Base-by-base conservation (phyloP, 257 asterid genomes). In the Primulina huaijiensis region DNA sequence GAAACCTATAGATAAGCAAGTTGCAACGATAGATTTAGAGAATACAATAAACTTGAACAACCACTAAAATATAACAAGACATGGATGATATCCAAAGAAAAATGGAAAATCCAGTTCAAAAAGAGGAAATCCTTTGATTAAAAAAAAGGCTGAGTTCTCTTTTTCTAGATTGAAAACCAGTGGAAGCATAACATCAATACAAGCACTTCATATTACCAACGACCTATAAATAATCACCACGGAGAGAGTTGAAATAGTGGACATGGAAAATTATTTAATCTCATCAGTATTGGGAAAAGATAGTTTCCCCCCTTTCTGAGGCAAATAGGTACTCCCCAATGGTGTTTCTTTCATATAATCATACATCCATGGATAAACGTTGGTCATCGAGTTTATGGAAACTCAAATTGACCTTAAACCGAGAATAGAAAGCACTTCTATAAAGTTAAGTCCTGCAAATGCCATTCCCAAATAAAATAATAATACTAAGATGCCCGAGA, bases 1-100 rank as follows among this genome's bases (percentile, higher is more conserved):
- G 89, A 84, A 64, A 93, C 90, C 99, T 93, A 82, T 50, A 68
- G 52, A 70, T 74, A 21, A 74, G 60, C n/a, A 62, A 21, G 40
- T 53, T 20, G 21, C 58, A 14, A 66, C 23, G 21, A 29, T 31
- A 59, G 21, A 16, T 43, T 12, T 11, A 43, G n/a, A 12, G 55
- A 50, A 50, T 20, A 16, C 21, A 50, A 50, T 20, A 16, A 50
- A 16, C 4, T 50, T n/a, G 40, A 60, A 64, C 14, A 66, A 23
- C 40, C 53, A 38, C 59, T 12, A 14, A 37, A 37, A 19, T 43
- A 35, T 2, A 19, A 63, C 55, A n/a, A 43, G 55, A 43, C 3
- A 27, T 27, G 30, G 30, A 40, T 40, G 16, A 40, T 40, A 40
- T 40, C 5, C 17, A 40, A 2, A 6, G 55, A 7, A 14, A 43